Conservation (phyloP, 768 basidiomycete genomes). For the Leccinum subtestaceum region DNA sequence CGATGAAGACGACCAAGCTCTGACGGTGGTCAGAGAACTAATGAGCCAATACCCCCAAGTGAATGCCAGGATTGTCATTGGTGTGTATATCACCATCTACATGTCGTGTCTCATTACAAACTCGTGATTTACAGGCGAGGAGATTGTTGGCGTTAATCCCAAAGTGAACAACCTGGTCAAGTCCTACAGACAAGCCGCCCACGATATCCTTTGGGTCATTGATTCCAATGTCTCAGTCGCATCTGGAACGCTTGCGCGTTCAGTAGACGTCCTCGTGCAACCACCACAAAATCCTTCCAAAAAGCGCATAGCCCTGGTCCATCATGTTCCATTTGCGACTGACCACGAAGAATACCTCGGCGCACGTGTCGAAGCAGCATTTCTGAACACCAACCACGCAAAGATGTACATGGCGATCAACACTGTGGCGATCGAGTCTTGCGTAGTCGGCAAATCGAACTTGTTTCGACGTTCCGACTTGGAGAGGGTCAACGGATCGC, state of each 20-base stretch:
- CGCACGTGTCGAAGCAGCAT: slow-evolving; percentile 86
- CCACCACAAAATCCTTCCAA: slow-evolving; percentile 35
- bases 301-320: slow-evolving; percentile 75
- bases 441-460: slow-evolving; percentile 96
- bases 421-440: slow-evolving; percentile 84
- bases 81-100: slow-evolving; percentile 40
- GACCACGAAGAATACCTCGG: slow-evolving; percentile 70
- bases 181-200: slow-evolving; percentile 72
- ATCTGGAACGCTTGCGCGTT: slow-evolving; percentile 75
- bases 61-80: slow-evolving; percentile 69
- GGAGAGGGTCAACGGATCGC: slow-evolving; percentile 65
- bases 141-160: slow-evolving; percentile 87
- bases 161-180: slow-evolving; percentile 96
- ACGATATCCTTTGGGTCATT: slow-evolving; percentile 95
- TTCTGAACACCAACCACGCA: slow-evolving; percentile 95
- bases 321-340: slow-evolving; percentile 91
- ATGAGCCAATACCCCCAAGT: slow-evolving; percentile 76
- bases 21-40: slow-evolving; percentile 77
- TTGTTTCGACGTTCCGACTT: slow-evolving; percentile 89
- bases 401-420: slow-evolving; percentile 98
- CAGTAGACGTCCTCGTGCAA: slow-evolving; percentile 70
- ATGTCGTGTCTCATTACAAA: not conserved
- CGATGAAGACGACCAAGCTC: slow-evolving; percentile 83
- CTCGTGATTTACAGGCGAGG: slow-evolving; percentile 56
- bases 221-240: slow-evolving; percentile 91